Base-by-base conservation (phyloP, 108 stramenopile species). In the Nitzschia sp. region DNA sequence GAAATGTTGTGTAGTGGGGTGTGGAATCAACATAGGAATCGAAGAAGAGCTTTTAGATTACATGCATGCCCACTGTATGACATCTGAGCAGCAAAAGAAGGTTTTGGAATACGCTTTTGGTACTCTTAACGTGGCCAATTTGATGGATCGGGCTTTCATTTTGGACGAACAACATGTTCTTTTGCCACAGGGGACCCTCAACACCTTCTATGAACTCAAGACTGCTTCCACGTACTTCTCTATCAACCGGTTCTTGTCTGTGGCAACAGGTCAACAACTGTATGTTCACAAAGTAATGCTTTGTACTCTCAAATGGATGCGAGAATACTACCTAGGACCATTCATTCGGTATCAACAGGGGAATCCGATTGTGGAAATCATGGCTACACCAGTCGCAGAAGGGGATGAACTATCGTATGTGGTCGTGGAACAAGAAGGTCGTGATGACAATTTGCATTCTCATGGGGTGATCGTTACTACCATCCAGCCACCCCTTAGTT, bases 281-380 rank as follows among this genome's bases (percentile, higher is more conserved):
- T 38, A 51, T 51, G 51, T 60, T 34, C 58, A 60, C 50, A 70
- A 70, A 52, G 69, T 70, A 15, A 70, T 70, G 69, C 58, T 70
- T 12, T 70, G 69, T 41, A 60, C 69, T 2, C 19, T 53, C n/a
- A 59, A 60, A 26, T 70, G 69, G 69, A 48, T 70, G 50, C 12
- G 39, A 39, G 69, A 70, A 52, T 70, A 70, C 53, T 70, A 51
- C 48, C 15, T 70, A 17, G 52, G 51, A 7, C 69, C 69, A 0
- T 70, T 70, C 26, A 17, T 57, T 37, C 63, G 72, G 26, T 64
- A 72, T 40, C 63, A 65, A 20, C 64, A 72, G n/a, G 72, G 56
- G n/a, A 51, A 65, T 7, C 54, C 64, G 7, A 41, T 72, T 22
- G 29, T 65, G 43, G 72, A 62, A 20, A 62, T 62, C 21, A 14